Evolutionary conservation across 2,329 filamentous ascomycete genomes (phyloP), one percentile per base, ranked within the genome.

Genomic region (Arthroderma uncinatum): DNA sequence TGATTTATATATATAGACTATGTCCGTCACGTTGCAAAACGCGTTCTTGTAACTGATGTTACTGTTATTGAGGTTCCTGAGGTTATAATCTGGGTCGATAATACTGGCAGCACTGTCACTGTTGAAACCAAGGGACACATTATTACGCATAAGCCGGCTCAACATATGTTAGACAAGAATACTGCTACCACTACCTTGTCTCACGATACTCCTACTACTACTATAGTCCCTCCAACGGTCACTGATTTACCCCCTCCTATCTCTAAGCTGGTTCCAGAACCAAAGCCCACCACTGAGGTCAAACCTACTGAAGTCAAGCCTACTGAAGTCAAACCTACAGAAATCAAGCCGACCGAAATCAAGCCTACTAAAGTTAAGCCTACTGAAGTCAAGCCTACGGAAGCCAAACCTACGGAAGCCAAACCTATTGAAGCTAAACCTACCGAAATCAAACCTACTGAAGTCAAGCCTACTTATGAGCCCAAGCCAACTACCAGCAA

Each of bases 41-140:
- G 70, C 2, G 69, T 73, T 60, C 64, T 68, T 8, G 63, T 73
- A 50, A 69, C 71, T 47, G 66, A 68, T 42, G 62, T 66, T 56
- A 56, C 63, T 53, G 61, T 66, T 33, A 67, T 74, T 10, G 77
- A 74, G 8, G 73, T 76, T 4, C 72, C 78, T 58, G 73, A 79
- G 53, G 75, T 78, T 21, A 67, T 83, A 28, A 76, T 86, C 64
- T 85, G 80, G 69, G 80, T 85, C 48, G 77, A 87, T 64, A 70
- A 79, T 61, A 67, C 78, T 58, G 81, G 82, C 57, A 73, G 76
- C n/a, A 72, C 76, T 2, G 62, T 82, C 59, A 74, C 72, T 40
- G 61, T 66, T 30, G 63, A 71, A 48, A 62, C 62, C 9, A 50
- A 50, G 25, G 47, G 47, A 10, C 7, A 47, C 3, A n/a, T 50